Conservation (phyloP, 108 stramenopile species). For the Pseudonitzschia multiseries region DNA sequence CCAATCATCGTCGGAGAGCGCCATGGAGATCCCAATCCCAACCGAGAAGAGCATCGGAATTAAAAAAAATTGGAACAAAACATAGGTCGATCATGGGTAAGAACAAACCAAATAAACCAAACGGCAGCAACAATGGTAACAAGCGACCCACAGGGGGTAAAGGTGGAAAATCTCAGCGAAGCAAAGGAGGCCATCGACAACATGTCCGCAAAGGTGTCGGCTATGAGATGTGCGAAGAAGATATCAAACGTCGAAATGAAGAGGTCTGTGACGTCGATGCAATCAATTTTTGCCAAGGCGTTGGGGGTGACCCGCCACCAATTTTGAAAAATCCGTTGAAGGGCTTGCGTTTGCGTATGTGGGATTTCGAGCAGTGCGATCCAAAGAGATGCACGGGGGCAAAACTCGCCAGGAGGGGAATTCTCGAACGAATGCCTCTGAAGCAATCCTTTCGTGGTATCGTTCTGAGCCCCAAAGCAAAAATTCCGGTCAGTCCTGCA, state of each 20-base stretch:
- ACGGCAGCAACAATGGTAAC: conserved; percentile 14
- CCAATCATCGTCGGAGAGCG: no score
- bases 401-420: conserved; percentile 77
- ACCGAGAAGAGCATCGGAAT: no score
- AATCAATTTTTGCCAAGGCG: conserved; percentile 12
- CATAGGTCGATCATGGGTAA: conserved; percentile 23
- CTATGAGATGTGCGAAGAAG: conserved; percentile 23
- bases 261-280: not conserved
- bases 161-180: conserved; percentile 7
- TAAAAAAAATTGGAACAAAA: no score
- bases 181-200: conserved; percentile 16
- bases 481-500: conserved; percentile 84
- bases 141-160: conserved; percentile 1
- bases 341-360: conserved; percentile 84
- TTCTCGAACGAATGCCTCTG: conserved; percentile 75
- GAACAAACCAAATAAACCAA: conserved; percentile 24
- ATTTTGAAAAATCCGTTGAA: conserved; percentile 46
- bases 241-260: conserved; percentile 46
- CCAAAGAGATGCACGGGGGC: conserved; percentile 96
- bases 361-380: conserved; percentile 99
- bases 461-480: conserved; percentile 91
- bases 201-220: conserved; percentile 14
- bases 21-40: no score
- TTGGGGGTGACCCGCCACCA: not conserved
- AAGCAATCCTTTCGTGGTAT: conserved; percentile 91